phyloP scores from a whole-genome alignment of 2,329 filamentous ascomycete genomes.

The Coccinonectria pachysandricola region DNA sequence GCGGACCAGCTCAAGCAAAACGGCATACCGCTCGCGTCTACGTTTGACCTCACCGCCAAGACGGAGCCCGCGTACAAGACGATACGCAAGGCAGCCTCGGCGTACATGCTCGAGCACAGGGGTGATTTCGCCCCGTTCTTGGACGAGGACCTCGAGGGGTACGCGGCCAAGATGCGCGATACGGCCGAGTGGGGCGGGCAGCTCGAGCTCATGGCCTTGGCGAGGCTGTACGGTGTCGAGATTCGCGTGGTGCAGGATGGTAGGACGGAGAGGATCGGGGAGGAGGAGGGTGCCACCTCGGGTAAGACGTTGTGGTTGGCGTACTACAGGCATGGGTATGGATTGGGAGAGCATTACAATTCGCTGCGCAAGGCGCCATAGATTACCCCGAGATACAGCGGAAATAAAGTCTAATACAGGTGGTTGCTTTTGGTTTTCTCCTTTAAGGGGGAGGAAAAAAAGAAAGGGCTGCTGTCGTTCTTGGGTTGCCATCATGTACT shows the following conservation, averaged over 20 bases:
- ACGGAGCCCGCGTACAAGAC: slow-evolving; percentile 45
- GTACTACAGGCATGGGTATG: slow-evolving; percentile 91
- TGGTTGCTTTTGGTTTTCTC: too few relatives aligned
- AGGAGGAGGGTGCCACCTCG: slow-evolving; percentile 36
- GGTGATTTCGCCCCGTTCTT: slow-evolving; percentile 83
- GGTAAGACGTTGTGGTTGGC: slow-evolving; percentile 67
- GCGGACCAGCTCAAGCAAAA: slow-evolving; percentile 65
- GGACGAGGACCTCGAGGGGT: slow-evolving; percentile 65
- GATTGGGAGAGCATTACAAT: slow-evolving; percentile 95
- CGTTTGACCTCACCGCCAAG: slow-evolving; percentile 3
- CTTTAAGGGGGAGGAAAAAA: too few relatives aligned
- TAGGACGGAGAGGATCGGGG: slow-evolving; percentile 60
- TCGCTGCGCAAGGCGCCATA: slow-evolving; percentile 51
- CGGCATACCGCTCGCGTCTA: slow-evolving; percentile 33
- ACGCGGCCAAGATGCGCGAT: slow-evolving; percentile 66
- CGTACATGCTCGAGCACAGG: slow-evolving; percentile 62
- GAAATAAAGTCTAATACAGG: slow-evolving; percentile 3
- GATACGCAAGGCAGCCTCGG: slow-evolving; percentile 62
- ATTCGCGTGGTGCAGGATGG: slow-evolving; percentile 84
- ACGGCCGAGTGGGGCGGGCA: slow-evolving; percentile 97
- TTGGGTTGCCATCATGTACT: too few relatives aligned
- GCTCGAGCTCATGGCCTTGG: slow-evolving; percentile 77
- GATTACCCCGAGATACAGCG: slow-evolving; percentile 3
- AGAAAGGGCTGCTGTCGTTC: too few relatives aligned
- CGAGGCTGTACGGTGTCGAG: slow-evolving; percentile 66